Conservation (phyloP, 1,139 yeast genomes). For the Zygosaccharomyces pseudobailii region DNA sequence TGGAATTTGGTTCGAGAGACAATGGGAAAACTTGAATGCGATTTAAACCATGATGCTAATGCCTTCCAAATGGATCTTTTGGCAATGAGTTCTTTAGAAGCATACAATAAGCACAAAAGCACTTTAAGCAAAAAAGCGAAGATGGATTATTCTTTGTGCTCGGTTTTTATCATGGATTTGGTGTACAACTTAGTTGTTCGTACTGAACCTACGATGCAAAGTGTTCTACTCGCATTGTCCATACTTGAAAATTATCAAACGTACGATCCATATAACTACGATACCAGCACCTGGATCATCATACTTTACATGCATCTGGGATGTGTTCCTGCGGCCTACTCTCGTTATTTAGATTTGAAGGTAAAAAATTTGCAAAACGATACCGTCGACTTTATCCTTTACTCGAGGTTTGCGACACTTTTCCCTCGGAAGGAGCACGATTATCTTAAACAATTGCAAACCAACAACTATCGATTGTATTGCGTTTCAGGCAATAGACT, state of each 20-base stretch:
- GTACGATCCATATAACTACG: constrained; percentile 29
- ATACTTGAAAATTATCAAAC: constrained; percentile 30
- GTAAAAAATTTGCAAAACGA: constrained; percentile 80
- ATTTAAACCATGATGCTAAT: constrained; percentile 28
- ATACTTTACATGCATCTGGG: constrained; percentile 60
- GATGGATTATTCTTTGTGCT: constrained; percentile 30
- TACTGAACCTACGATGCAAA: constrained; percentile 12
- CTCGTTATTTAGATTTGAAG: constrained; percentile 50
- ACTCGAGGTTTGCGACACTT: constrained; percentile 44
- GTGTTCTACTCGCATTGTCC: constrained; percentile 22
- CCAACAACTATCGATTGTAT: constrained; percentile 18
- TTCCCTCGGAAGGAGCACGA: constrained; percentile 35
- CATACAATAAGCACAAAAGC: constrained; percentile 19
- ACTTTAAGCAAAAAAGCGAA: constrained; percentile 20
- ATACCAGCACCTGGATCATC: constrained; percentile 51
- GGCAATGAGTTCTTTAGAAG: constrained; percentile 5
- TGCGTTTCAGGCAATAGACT: constrained; percentile 21
- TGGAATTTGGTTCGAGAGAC: constrained; percentile 4
- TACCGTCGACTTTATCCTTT: constrained; percentile 56
- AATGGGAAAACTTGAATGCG: constrained; percentile 8
- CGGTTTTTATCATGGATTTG: constrained; percentile 25
- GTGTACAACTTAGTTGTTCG: constrained; percentile 13
- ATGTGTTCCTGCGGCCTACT: constrained; percentile 44
- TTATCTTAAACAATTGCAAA: constrained; percentile 13
- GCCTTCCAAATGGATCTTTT: constrained; percentile 13